Conservation (phyloP, 257 asterid genomes). For the Solanum chmielewskii region DNA sequence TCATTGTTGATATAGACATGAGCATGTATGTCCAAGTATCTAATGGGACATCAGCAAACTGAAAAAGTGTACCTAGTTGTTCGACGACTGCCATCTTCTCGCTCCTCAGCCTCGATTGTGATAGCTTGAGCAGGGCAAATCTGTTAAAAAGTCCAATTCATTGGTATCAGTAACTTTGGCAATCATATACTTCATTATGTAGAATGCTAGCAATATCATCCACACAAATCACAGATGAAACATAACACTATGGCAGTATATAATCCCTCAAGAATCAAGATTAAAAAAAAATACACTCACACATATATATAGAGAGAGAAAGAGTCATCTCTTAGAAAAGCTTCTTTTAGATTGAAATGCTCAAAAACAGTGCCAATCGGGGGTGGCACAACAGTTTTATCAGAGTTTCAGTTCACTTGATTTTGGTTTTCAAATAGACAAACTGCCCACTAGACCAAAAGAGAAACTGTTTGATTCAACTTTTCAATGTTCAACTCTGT, state of each 20-base stretch:
- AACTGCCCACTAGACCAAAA: neutral
- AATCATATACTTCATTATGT: neutral
- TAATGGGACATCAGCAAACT: neutral
- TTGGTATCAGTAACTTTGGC: neutral
- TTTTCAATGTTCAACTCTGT: no score
- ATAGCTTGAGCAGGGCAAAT: slow-evolving; percentile 96
- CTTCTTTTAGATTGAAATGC: neutral
- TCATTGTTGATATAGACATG: neutral
- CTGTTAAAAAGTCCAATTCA: slow-evolving; percentile 11
- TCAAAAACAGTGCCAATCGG: neutral
- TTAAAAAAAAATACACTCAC: no score
- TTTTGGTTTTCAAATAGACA: neutral
- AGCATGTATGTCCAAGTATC: neutral
- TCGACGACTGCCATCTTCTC: slow-evolving; percentile 97
- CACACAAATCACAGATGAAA: neutral
- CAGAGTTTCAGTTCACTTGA: neutral
- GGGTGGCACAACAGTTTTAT: neutral
- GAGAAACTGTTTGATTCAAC: no score
- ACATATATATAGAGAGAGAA: no score
- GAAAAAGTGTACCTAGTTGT: slow-evolving; percentile 54
- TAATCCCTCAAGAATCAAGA: neutral
- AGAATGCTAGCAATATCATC: neutral
- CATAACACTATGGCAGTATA: neutral
- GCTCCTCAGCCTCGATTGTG: slow-evolving; percentile 92
- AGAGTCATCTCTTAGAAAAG: neutral